Conservation (phyloP, 2,329 filamentous ascomycete genomes). For the Microsporum ferrugineum region DNA sequence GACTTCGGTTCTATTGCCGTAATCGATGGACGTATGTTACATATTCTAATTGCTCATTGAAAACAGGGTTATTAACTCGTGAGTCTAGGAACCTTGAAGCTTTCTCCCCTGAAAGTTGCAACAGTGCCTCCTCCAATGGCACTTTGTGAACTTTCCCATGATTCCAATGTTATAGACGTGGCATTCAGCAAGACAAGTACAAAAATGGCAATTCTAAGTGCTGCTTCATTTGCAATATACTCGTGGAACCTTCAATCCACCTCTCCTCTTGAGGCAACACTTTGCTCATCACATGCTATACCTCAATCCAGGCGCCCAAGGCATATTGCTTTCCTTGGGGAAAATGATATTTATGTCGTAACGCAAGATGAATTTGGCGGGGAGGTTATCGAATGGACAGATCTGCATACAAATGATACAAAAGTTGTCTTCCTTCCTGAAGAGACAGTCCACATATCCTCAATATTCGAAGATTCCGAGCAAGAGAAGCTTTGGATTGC, state of each 20-base stretch:
- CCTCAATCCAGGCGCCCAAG: constrained; percentile 25
- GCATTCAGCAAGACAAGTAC: constrained; percentile 56
- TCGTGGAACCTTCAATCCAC: constrained; percentile 49
- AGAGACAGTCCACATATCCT: constrained; percentile 26
- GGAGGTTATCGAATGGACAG: constrained; percentile 24
- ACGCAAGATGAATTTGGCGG: constrained; percentile 24
- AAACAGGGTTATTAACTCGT: constrained; percentile 17
- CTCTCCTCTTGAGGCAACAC: constrained; percentile 27
- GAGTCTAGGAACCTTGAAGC: constrained; percentile 51
- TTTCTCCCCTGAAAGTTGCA: constrained; percentile 73
- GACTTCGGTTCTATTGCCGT: constrained; percentile 74
- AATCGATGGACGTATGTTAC: constrained; percentile 59
- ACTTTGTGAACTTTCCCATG: constrained; percentile 57
- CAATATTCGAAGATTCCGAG: constrained; percentile 27
- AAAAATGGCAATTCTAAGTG: constrained; percentile 61
- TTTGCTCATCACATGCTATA: constrained; percentile 30
- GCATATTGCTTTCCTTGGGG: constrained; percentile 39
- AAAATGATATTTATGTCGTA: constrained; percentile 35
- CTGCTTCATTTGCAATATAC: constrained; percentile 55
- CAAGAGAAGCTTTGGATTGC: constrained; percentile 29
- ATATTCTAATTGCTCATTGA: not conserved
- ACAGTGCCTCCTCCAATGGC: constrained; percentile 92
- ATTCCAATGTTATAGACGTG: constrained; percentile 59
- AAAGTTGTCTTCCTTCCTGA: constrained; percentile 22
- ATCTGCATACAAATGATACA: constrained; percentile 25